These are phyloP conservation scores for Kwoniella pini DNA, from an alignment of 768 basidiomycete species.

Conservation along the genomic window DNA sequence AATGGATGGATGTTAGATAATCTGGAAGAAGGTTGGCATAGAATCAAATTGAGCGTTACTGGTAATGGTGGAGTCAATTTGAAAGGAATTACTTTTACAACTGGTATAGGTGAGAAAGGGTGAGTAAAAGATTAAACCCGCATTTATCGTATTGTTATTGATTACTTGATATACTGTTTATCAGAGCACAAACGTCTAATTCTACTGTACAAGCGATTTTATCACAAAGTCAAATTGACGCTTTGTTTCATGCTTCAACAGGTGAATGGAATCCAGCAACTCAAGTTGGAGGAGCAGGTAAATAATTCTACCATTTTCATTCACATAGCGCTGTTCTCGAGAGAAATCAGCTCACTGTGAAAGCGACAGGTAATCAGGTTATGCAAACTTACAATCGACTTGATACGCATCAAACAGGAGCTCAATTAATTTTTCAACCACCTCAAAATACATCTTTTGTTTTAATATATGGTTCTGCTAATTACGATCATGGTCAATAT, in stretches of 20 bases:
- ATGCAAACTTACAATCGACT: slow-evolving; percentile 9
- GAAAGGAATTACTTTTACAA: slow-evolving; percentile 15
- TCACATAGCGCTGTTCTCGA: no score
- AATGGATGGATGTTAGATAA: neutral
- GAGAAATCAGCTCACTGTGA: neutral
- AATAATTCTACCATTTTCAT: neutral
- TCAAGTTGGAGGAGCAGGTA: neutral
- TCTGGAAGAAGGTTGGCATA: slow-evolving; percentile 9
- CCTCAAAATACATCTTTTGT: slow-evolving; percentile 13
- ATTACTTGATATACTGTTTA: no score
- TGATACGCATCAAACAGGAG: neutral
- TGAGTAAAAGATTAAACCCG: neutral
- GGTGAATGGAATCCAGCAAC: slow-evolving; percentile 13
- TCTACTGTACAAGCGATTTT: slow-evolving; percentile 8
- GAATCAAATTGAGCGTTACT: slow-evolving; percentile 1
- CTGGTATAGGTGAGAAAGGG: slow-evolving; percentile 14
- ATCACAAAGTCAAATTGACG: slow-evolving; percentile 4
- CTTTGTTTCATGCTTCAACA: neutral
- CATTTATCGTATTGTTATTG: neutral
- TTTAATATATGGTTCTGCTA: slow-evolving; percentile 7
- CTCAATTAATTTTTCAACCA: slow-evolving; percentile 2
- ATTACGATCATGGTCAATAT: slow-evolving; percentile 13
- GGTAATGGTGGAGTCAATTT: slow-evolving; percentile 14
- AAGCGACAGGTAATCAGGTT: neutral
- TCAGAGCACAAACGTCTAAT: neutral